Percentiles rank a stretch among this genome's conserved stretches.
phyloP scores from a whole-genome alignment of 805 yeast species.

The Hanseniaspora nectarophila region DNA sequence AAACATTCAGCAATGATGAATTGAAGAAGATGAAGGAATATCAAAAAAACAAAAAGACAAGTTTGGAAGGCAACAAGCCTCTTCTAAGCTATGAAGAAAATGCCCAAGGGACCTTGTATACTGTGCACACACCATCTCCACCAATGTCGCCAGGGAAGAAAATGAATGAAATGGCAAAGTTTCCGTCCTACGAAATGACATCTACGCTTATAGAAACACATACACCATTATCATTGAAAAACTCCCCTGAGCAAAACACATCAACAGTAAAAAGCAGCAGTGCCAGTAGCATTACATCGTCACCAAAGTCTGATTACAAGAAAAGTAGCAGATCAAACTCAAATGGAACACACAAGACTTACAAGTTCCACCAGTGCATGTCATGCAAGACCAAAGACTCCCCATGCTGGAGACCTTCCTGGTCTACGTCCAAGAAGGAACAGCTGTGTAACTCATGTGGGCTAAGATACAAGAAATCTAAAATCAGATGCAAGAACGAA shows the following conservation, averaged over 20 bases:
- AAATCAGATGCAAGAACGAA: constrained; percentile 71
- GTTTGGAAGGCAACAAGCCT: not conserved
- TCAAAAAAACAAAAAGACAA: not conserved
- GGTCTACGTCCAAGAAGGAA: constrained; percentile 74
- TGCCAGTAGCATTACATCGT: constrained; percentile 5
- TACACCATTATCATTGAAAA: not conserved
- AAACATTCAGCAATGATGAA: not conserved
- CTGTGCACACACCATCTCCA: constrained; percentile 11
- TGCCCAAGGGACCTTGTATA: not conserved
- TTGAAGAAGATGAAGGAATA: constrained; percentile 1
- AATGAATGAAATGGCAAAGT: not conserved
- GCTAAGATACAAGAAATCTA: constrained; percentile 82
- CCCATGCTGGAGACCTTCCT: constrained; percentile 98
- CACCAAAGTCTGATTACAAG: constrained; percentile 15
- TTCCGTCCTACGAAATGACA: constrained; percentile 2
- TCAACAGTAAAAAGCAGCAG: not conserved
- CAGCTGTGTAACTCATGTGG: constrained; percentile 97
- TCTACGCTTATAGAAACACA: constrained; percentile 12
- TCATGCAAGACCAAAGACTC: constrained; percentile 85
- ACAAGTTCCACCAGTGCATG: constrained; percentile 39
- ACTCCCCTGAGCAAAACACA: not conserved
- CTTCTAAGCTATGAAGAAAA: not conserved
- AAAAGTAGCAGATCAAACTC: constrained; percentile 20
- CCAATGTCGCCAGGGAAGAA: constrained; percentile 14
- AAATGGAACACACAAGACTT: constrained; percentile 7